A percentile compares a stretch with the other conserved stretches of the same genome.
Evolutionary conservation across 371 early-diverging fungal species (phyloP).

Genomic region (Apophysomyces sp.): DNA sequence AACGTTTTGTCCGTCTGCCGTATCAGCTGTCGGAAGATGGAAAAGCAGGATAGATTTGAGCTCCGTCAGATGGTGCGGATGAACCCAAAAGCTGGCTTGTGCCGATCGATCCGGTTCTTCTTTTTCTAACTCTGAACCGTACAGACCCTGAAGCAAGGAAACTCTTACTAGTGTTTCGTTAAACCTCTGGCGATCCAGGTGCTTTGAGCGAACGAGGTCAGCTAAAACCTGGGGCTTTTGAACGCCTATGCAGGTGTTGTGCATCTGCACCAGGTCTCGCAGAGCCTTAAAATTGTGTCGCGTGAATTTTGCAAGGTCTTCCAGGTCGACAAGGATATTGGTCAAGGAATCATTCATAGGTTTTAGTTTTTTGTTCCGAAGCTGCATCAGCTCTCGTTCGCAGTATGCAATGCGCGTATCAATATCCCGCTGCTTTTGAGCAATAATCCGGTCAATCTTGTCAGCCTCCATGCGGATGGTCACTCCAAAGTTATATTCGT

Average conservation of each 20-base stretch:
- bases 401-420: conserved; percentile 81
- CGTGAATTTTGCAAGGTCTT: conserved; percentile 89
- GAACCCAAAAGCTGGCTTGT: conserved; percentile 15
- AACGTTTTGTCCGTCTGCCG: background rate
- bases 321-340: conserved; percentile 79
- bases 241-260: conserved; percentile 55
- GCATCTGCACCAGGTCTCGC: conserved; percentile 91
- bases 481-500: conserved; percentile 85
- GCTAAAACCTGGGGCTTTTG: conserved; percentile 41
- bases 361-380: conserved; percentile 18
- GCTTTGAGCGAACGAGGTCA: conserved; percentile 25
- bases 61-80: conserved; percentile 16
- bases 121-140: conserved; percentile 63
- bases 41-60: conserved; percentile 17
- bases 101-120: conserved; percentile 47
- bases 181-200: conserved; percentile 55
- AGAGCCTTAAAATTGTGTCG: conserved; percentile 95
- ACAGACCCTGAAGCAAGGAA: conserved; percentile 83
- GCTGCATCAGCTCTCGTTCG: conserved; percentile 41
- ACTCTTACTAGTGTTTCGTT: conserved; percentile 86
- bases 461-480: conserved; percentile 83
- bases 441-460: conserved; percentile 63
- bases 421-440: conserved; percentile 83
- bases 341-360: conserved; percentile 55
- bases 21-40: conserved; percentile 7